Base-by-base conservation (phyloP, 2,329 filamentous ascomycete species). In the Cercospora sp. region DNA sequence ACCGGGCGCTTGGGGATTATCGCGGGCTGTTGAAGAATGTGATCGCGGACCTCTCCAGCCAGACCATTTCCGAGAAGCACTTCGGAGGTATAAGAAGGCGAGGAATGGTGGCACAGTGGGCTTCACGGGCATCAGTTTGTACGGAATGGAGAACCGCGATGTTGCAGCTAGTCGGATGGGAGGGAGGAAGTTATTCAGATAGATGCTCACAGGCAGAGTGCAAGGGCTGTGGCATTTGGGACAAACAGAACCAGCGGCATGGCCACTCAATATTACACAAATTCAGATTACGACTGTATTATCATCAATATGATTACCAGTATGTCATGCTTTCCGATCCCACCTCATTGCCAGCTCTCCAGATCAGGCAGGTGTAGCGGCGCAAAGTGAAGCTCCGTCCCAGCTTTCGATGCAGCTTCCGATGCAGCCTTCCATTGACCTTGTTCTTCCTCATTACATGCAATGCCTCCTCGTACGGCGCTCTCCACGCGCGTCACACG, bases 21-120 rank as follows among this genome's bases (percentile, higher is more conserved):
- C 60, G 6, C 66, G 60, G 16, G 71, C 73, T 26, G 63, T 78
- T 30, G 72, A 75, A 16, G 79, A 80, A 69, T 73, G 74, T 60
- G 80, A 84, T 70, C 79, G 82, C 65, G 83, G 83, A 4, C 90
- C 91, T 0, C 76, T 94, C 58, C 86, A 89, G 28, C 90, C 91
- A 0, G 91, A 93, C 69, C 91, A 94, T 78, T 78, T 94, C 57
- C 83, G 90, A 20, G 91, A 94, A 78, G 90, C 91, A 5, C 83
- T 90, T 77, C 83, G 90, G 65, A 83, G 91, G 60, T 91, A 92
- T 78, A 90, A 87, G 76, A 78, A 85, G 55, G 82, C 86, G 26
- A 82, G 86, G 3, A 89, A 90, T 74, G 88, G 89, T 36, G 87
- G 88, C 0, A 87, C 87, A 0, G 82, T 83, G 5, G 83, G 83